phyloP scores from a whole-genome alignment of 371 early-diverging fungal genomes.

The Choanephora cucurbitarum region DNA sequence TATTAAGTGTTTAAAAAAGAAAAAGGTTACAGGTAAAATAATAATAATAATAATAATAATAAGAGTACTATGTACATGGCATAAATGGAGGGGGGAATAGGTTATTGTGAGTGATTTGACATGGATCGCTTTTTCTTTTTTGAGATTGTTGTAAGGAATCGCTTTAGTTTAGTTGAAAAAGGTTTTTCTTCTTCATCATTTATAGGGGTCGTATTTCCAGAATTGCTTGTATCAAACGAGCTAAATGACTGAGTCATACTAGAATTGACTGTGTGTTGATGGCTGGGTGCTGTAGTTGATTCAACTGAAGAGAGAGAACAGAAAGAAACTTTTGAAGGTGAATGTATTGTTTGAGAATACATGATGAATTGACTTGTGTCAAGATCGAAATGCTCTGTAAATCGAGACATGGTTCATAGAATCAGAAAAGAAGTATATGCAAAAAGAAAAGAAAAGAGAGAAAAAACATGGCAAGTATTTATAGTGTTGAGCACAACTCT shows the following conservation, averaged over 20 bases:
- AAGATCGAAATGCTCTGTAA: conserved; percentile 31
- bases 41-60: background rate
- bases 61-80: background rate
- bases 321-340: conserved; percentile 24
- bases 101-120: conserved; percentile 14
- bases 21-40: background rate
- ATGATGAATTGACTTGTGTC: conserved; percentile 9
- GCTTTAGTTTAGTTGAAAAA: conserved; percentile 11
- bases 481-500: background rate
- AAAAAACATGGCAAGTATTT: background rate
- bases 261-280: conserved; percentile 1
- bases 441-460: conserved; percentile 3
- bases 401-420: conserved; percentile 20
- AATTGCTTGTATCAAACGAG: conserved; percentile 7
- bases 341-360: conserved; percentile 9
- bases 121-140: conserved; percentile 19
- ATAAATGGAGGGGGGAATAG: background rate
- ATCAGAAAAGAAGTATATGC: background rate
- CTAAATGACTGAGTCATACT: conserved; percentile 8
- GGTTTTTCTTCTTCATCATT: conserved; percentile 6
- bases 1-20: no score
- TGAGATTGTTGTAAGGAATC: conserved; percentile 24
- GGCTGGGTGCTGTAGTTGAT: conserved; percentile 5
- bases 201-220: background rate
- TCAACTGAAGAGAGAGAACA: conserved; percentile 18